A percentile compares a stretch with the other conserved stretches of the same genome.
Evolutionary conservation across 2,329 filamentous ascomycete species (phyloP).

Genomic region (Aschersonia sp.): DNA sequence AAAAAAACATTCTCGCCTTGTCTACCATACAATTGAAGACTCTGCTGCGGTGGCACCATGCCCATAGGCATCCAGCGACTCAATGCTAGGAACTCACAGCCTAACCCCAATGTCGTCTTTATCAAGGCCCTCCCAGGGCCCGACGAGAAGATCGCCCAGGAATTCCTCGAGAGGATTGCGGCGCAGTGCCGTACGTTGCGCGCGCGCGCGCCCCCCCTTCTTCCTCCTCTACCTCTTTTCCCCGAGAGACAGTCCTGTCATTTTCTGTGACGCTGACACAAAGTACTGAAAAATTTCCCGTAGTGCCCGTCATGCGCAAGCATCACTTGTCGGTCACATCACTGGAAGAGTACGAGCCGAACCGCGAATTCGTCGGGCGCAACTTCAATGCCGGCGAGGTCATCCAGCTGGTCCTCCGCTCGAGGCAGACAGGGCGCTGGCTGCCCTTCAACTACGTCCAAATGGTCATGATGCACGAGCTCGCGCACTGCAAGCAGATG

Average conservation of each 20-base stretch:
- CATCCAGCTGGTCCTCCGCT: slow-evolving; percentile 68
- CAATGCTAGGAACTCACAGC: slow-evolving; percentile 59
- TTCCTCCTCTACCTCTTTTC: too few relatives aligned
- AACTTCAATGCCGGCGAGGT: slow-evolving; percentile 88
- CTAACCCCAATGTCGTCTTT: slow-evolving; percentile 69
- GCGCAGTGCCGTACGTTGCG: slow-evolving; percentile 53
- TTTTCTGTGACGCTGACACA: too few relatives aligned
- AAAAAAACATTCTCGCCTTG: too few relatives aligned
- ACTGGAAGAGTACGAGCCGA: slow-evolving; percentile 70
- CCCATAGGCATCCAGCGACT: slow-evolving; percentile 65
- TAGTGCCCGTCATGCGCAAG: slow-evolving; percentile 55
- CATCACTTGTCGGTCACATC: slow-evolving; percentile 50
- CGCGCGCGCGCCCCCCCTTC: neutral
- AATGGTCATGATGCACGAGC: slow-evolving; percentile 92
- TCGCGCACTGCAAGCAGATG: slow-evolving; percentile 85
- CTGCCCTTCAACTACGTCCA: slow-evolving; percentile 72
- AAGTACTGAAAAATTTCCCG: too few relatives aligned
- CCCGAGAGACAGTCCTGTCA: too few relatives aligned
- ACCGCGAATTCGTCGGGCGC: slow-evolving; percentile 69
- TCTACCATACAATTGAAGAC: neutral
- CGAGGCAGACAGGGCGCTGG: slow-evolving; percentile 51
- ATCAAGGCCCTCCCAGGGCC: slow-evolving; percentile 63
- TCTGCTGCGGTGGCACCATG: slow-evolving; percentile 30
- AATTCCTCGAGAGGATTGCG: slow-evolving; percentile 62
- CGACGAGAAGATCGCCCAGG: slow-evolving; percentile 46